Evolutionary conservation across 257 asterid genomes (phyloP), one percentile per base, ranked within the genome.

Genomic region (Haberlea rhodopensis): DNA sequence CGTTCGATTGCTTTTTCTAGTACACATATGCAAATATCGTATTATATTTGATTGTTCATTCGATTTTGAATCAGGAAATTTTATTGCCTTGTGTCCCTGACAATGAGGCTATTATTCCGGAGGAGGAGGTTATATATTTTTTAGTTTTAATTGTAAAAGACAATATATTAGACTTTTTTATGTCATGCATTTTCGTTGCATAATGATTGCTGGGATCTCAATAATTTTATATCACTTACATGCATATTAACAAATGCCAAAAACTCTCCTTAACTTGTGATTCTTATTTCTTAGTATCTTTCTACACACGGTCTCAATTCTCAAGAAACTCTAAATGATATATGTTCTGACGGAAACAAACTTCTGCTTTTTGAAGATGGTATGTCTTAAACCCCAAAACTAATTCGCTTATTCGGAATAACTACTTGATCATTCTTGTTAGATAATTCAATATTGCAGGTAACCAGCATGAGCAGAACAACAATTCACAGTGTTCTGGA

Each of bases 281-380:
- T 37, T 37, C n/a, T 66, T 43, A 55, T 57, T 68, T 66, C 23
- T 11, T 76, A 88, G 96, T 81, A 77, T 21, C 68, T 48, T 62
- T 73, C 77, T 66, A 67, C 68, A 53, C 67, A 37, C 22, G 64
- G 25, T 53, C 58, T 60, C 62, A 8, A 25, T 49, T 54, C 63
- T 53, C 40, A 60, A 43, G 70, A 73, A 67, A 78, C 29, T 75
- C 26, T 43, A 27, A 43, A 74, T 19, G 67, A 32, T 43, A 43
- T 23, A 59, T 32, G 18, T 57, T 43, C 67, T 57, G 79, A 62
- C 24, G 29, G 20, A 57, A 68, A 46, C 15, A 22, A 65, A 68
- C 52, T 19, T 46, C 46, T 8, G 7, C 62, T 31, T 51, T 10
- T 5, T 32, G 77, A 66, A 46, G 54, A 68, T 71, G 79, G 79